phyloP scores from a whole-genome alignment of 1,284 basidiomycete genomes.

The Boletus smithii region DNA sequence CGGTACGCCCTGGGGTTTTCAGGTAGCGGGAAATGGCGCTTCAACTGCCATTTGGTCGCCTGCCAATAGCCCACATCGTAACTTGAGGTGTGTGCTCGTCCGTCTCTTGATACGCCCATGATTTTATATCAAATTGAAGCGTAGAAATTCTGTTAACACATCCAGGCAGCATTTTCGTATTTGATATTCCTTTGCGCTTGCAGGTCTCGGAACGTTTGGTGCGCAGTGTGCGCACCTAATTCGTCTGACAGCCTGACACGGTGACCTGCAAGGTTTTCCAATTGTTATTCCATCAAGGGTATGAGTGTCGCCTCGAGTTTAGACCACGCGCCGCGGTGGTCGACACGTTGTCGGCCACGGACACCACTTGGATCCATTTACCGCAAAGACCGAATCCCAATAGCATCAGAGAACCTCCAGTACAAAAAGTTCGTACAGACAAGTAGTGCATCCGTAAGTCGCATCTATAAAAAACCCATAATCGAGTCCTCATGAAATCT shows the following conservation, averaged over 20 bases:
- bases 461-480: conserved; percentile 19
- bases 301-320: conserved; percentile 22
- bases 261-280: conserved; percentile 9
- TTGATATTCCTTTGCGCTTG: conserved; percentile 23
- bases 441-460: conserved; percentile 13
- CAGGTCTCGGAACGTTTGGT: conserved; percentile 8
- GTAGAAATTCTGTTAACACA: not conserved
- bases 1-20: not conserved
- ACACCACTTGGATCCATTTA: not conserved
- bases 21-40: conserved; percentile 1
- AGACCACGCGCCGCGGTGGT: conserved; percentile 8
- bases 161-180: conserved; percentile 14
- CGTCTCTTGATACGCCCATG: conserved; percentile 8
- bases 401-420: conserved; percentile 6
- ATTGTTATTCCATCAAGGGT: conserved; percentile 13
- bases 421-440: conserved; percentile 8
- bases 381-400: conserved; percentile 1
- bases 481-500: conserved; percentile 12
- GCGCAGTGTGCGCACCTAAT: conserved; percentile 15
- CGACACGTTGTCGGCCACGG: conserved; percentile 23
- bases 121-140: conserved; percentile 17
- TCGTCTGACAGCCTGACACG: conserved; percentile 10
- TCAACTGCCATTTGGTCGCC: not conserved
- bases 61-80: conserved; percentile 2
- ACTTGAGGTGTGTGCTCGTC: conserved; percentile 6